Evolutionary conservation across 2,329 filamentous ascomycete species (phyloP).

Genomic region (Beauveria pseudobassiana): DNA sequence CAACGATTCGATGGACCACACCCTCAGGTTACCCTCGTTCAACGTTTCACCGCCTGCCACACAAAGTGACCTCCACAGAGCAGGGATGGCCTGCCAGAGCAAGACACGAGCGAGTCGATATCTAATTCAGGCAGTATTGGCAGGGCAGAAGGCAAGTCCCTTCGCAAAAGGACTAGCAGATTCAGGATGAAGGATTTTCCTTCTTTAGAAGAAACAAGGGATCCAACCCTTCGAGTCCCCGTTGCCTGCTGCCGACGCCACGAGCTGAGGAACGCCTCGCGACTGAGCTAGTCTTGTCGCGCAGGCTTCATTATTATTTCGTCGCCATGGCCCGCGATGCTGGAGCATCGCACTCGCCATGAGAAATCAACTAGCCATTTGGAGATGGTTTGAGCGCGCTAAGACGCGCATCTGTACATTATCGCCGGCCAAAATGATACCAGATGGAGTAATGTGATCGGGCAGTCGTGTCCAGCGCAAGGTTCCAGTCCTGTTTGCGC

Average conservation of each 20-base stretch:
- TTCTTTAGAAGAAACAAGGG: constrained; percentile 47
- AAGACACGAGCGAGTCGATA: constrained; percentile 20
- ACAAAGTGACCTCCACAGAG: constrained; percentile 19
- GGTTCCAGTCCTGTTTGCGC: constrained; percentile 10
- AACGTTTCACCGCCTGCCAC: constrained; percentile 26
- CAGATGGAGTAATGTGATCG: not conserved
- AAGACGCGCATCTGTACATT: constrained; percentile 9
- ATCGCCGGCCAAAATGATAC: constrained; percentile 4
- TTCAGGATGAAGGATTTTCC: constrained; percentile 56
- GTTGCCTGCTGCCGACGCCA: constrained; percentile 25
- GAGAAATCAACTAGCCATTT: not conserved
- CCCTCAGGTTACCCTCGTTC: constrained; percentile 33
- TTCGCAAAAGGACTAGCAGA: constrained; percentile 56
- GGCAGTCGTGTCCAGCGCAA: not conserved
- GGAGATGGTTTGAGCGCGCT: not conserved
- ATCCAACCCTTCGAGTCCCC: constrained; percentile 21
- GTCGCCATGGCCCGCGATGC: not conserved
- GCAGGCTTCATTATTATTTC: not conserved
- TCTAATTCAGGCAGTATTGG: constrained; percentile 35
- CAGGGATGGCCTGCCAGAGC: constrained; percentile 22
- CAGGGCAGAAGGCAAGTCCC: constrained; percentile 39
- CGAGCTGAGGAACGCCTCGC: constrained; percentile 21
- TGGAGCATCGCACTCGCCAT: constrained; percentile 2
- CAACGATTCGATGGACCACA: constrained; percentile 47
- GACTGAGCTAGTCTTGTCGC: constrained; percentile 2